Base-by-base conservation (phyloP, 2,329 filamentous ascomycete species). In the Fusarium virguliforme region DNA sequence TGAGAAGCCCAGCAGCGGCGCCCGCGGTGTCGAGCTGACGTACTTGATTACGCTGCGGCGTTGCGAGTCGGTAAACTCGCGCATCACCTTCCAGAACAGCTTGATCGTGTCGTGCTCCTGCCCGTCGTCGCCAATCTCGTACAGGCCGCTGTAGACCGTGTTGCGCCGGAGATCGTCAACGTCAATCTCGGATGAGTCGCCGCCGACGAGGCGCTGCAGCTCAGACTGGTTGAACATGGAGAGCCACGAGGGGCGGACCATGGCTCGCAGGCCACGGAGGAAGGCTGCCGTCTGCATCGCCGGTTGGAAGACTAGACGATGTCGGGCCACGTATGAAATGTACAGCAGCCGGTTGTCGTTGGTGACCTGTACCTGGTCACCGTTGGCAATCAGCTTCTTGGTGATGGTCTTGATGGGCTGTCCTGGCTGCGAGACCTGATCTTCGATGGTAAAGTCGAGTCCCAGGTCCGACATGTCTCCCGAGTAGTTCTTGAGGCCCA, bases 191-290 rank as follows among this genome's bases (percentile, higher is more conserved):
- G 91, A 91, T 30, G 90, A 91, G 74, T 97, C 94, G 46, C 96
- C 96, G 59, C 94, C 94, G 15, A 99, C 92, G 6, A 99, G 90
- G 1, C 94, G 96, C 82, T 98, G 96, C 5, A 99, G 87, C 80
- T 99, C 96, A 4, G 90, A 90, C 79, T 98, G 95, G 80, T 99
- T 99, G 85, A 99, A 99, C 96, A 99, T 98, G 75, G 92, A 94
- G 5, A 99, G 87, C 96, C 96, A 99, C 4, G 90, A 89, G 0
- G 95, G 95, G 64, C 95, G 92, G 71, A 99, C 96, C 77, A 99
- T 97, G 71, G 91, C 87, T 24, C 92, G 90, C 1, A 99, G 89
- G 0, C 96, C 96, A 62, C 90, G 90, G 8, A 99, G 87, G 79
- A 99, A 99, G 1, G 94, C 94, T 24, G 90, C 87, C 1, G 95